Conservation (phyloP, 2,329 filamentous ascomycete species). For the Sclerotinia nivalis region DNA sequence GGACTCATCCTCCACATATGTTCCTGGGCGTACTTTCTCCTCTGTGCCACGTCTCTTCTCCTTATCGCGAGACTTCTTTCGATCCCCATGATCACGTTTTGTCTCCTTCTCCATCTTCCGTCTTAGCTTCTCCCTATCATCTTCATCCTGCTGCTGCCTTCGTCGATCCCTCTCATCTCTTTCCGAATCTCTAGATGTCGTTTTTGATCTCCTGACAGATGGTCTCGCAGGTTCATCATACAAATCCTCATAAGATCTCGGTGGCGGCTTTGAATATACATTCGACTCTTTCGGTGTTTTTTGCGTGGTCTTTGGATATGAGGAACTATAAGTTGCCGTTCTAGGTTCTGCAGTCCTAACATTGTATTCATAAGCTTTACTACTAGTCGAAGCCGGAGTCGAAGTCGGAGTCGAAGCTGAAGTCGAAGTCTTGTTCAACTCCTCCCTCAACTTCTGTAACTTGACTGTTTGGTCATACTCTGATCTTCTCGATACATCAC, state of each 20-base stretch:
- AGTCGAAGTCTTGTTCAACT: conserved; percentile 34
- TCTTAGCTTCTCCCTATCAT: conserved; percentile 38
- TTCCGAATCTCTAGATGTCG: conserved; percentile 33
- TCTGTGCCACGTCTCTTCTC: conserved; percentile 44
- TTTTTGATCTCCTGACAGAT: conserved; percentile 41
- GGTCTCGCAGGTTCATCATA: conserved; percentile 47
- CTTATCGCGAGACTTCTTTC: conserved; percentile 43
- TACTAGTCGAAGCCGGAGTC: conserved; percentile 29
- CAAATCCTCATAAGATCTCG: conserved; percentile 52
- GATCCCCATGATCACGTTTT: conserved; percentile 37
- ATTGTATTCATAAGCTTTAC: conserved; percentile 47
- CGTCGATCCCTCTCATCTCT: conserved; percentile 40
- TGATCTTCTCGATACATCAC: conserved; percentile 68
- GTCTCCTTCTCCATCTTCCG: conserved; percentile 39
- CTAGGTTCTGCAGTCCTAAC: conserved; percentile 55
- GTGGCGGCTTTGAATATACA: conserved; percentile 36
- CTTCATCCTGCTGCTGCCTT: conserved; percentile 39
- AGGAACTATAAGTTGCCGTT: conserved; percentile 31
- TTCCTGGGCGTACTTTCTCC: conserved; percentile 34
- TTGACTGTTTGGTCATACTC: conserved; percentile 78
- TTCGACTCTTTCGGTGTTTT: conserved; percentile 31
- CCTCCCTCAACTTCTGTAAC: conserved; percentile 62
- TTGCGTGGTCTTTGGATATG: conserved; percentile 18
- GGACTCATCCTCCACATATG: conserved; percentile 38
- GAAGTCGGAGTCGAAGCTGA: conserved; percentile 35